Evolutionary conservation across 345 rosid species (phyloP).

Genomic region (Linum usitatissimum): DNA sequence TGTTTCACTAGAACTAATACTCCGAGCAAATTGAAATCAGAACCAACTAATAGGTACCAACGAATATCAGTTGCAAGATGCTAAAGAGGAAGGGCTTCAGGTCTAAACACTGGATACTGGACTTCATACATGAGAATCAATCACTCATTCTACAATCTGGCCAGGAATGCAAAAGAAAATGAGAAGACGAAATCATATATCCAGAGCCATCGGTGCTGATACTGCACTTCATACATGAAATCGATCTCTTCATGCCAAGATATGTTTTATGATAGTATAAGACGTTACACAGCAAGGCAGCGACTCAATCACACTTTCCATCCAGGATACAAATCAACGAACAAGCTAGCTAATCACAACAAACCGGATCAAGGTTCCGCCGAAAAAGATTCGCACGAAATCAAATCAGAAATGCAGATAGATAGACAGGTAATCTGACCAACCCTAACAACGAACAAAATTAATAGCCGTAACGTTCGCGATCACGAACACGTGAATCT

Average conservation of each 20-base stretch:
- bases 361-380: conserved; percentile 14
- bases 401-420: not conserved
- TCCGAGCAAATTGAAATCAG: too few species aligned
- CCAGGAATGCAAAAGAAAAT: not conserved
- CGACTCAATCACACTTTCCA: conserved; percentile 17
- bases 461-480: not conserved
- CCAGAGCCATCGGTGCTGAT: not conserved
- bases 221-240: not conserved
- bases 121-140: not conserved
- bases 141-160: not conserved
- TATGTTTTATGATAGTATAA: not conserved
- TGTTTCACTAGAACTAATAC: not conserved
- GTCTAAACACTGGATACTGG: not conserved
- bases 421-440: not conserved
- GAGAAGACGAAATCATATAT: not conserved
- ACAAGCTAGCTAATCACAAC: conserved; percentile 13
- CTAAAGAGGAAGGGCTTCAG: too few species aligned
- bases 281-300: conserved; percentile 11
- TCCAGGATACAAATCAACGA: conserved; percentile 14
- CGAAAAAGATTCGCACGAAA: not conserved
- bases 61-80: too few species aligned
- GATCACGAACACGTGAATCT: conserved; percentile 3
- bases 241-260: not conserved
- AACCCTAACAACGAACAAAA: not conserved
- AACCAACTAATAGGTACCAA: too few species aligned